These are phyloP conservation scores for Xylaria venustula DNA, from an alignment of 495 filamentous ascomycete species.

Conservation along the genomic window DNA sequence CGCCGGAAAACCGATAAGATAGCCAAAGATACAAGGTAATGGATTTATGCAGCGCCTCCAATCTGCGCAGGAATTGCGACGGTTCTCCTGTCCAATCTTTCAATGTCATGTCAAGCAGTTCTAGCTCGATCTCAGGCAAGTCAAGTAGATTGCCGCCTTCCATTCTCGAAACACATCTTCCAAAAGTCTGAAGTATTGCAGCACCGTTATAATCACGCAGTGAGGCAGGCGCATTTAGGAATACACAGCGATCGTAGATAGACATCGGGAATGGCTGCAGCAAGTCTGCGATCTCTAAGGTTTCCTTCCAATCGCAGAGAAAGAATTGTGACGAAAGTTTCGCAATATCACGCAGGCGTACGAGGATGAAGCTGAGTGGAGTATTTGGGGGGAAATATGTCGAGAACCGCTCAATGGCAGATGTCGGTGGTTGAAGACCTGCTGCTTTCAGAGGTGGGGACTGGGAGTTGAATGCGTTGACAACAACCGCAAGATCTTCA, in stretches of 20 bases:
- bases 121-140: conserved; percentile 61
- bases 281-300: conserved; percentile 63
- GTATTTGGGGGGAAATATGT: conserved; percentile 73
- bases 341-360: conserved; percentile 65
- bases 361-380: conserved; percentile 74
- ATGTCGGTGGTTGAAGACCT: conserved; percentile 67
- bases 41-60: conserved; percentile 78
- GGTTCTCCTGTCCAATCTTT: conserved; percentile 36
- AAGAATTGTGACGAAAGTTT: conserved; percentile 65
- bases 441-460: conserved; percentile 68
- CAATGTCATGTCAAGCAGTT: conserved; percentile 56
- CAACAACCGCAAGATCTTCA: conserved; percentile 63
- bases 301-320: conserved; percentile 60
- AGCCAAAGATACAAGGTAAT: conserved; percentile 89
- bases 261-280: conserved; percentile 66
- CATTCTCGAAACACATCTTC: conserved; percentile 64
- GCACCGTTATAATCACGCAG: conserved; percentile 35
- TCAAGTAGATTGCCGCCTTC: conserved; percentile 63
- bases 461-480: conserved; percentile 58
- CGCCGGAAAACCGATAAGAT: conserved; percentile 66
- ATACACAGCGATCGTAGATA: conserved; percentile 68
- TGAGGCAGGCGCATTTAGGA: conserved; percentile 66
- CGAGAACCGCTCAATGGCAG: conserved; percentile 67
- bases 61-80: conserved; percentile 55
- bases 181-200: conserved; percentile 56